A percentile compares a stretch with the other conserved stretches of the same genome.
These are phyloP conservation scores for Boletus sensibilis DNA, from an alignment of 768 basidiomycete species.

Conservation along the genomic window DNA sequence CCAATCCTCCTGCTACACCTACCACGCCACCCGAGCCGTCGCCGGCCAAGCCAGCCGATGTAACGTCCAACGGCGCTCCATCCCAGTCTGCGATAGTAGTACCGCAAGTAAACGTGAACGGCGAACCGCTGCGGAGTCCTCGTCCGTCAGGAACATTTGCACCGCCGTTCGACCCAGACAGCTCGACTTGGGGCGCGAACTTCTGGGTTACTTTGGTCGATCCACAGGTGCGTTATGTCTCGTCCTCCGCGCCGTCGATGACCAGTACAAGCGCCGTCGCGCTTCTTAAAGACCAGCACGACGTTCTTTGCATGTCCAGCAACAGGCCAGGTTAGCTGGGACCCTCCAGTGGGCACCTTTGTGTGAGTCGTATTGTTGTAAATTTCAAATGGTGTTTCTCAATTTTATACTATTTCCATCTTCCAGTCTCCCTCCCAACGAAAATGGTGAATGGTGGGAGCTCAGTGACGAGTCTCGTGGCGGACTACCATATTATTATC, in stretches of 20 bases:
- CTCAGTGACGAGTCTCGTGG: conserved; percentile 79
- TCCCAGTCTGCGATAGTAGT: conserved; percentile 21
- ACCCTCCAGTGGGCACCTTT: conserved; percentile 85
- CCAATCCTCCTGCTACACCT: conserved; percentile 1
- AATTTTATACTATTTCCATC: background rate
- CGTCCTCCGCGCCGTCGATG: conserved; percentile 7
- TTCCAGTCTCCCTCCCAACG: conserved; percentile 72
- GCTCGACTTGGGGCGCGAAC: conserved; percentile 77
- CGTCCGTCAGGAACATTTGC: conserved; percentile 30
- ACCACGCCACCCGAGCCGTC: conserved; percentile 4
- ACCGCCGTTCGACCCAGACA: conserved; percentile 30
- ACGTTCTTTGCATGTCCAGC: conserved; percentile 93
- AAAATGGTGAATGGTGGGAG: conserved; percentile 96
- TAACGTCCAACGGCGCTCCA: conserved; percentile 13
- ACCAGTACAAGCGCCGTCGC: conserved; percentile 5
- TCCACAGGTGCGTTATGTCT: conserved; percentile 64
- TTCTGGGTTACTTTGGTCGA: conserved; percentile 95
- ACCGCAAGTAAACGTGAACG: conserved; percentile 37
- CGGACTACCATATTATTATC: conserved; percentile 90
- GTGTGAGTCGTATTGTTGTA: conserved; percentile 53
- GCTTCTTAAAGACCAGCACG: conserved; percentile 44
- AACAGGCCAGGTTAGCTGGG: conserved; percentile 91
- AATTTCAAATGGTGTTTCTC: conserved; percentile 20
- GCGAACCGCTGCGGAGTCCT: conserved; percentile 33
- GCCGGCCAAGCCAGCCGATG: conserved; percentile 7